Conservation (phyloP, 257 asterid species). For the Phtheirospermum japonicum region DNA sequence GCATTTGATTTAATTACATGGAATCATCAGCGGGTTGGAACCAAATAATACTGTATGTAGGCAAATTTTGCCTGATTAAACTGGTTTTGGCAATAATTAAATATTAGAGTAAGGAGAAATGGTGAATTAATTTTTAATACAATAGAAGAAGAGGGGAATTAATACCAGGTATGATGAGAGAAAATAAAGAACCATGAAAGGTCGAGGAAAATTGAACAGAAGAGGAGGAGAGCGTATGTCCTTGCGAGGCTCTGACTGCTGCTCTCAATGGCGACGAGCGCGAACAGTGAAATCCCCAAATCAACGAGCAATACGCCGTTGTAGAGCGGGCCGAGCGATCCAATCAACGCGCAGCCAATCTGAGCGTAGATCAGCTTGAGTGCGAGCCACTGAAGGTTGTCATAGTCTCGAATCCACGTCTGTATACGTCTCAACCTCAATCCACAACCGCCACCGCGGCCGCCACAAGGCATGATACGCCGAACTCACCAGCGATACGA, state of each 20-base stretch:
- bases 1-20: too few relatives aligned
- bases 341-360: slow-evolving; percentile 84
- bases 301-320: slow-evolving; percentile 66
- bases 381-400: slow-evolving; percentile 76
- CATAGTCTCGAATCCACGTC: slow-evolving; percentile 83
- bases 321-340: slow-evolving; percentile 87
- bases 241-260: slow-evolving; percentile 88
- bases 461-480: slow-evolving; percentile 62
- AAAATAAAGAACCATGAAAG: slow-evolving; percentile 78
- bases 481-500: not conserved
- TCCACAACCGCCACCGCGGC: slow-evolving; percentile 60
- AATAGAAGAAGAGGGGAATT: not conserved
- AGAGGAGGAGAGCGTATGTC: slow-evolving; percentile 78
- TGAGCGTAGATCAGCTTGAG: slow-evolving; percentile 76
- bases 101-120: not conserved
- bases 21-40: not conserved
- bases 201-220: slow-evolving; percentile 73
- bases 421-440: slow-evolving; percentile 53
- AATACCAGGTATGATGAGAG: slow-evolving; percentile 63
- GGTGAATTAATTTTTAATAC: not conserved
- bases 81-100: not conserved
- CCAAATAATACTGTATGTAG: not conserved
- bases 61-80: not conserved
- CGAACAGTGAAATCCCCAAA: slow-evolving; percentile 75
- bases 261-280: slow-evolving; percentile 90